Conservation (phyloP, 495 filamentous ascomycete genomes). For the Margaritispora aquatica region DNA sequence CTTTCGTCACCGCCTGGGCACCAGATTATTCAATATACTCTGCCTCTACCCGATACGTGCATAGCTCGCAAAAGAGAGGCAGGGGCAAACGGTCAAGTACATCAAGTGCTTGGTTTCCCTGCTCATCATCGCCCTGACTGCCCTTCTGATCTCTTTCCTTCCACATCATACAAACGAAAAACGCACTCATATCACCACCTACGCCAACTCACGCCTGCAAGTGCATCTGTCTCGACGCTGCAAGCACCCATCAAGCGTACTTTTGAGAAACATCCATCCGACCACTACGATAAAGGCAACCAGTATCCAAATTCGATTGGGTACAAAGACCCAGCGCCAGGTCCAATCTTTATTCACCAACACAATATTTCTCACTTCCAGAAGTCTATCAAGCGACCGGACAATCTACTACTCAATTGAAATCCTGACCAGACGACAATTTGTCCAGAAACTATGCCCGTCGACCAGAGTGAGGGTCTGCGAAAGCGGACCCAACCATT, state of each 20-base stretch:
- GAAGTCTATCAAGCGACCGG: too few species aligned
- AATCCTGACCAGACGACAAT: conserved; percentile 2
- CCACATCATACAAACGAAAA: not conserved
- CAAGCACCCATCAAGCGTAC: not conserved
- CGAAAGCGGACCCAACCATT: conserved; percentile 32
- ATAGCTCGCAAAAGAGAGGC: not conserved
- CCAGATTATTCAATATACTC: conserved; percentile 13
- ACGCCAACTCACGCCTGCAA: not conserved
- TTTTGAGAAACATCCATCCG: not conserved
- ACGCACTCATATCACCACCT: not conserved
- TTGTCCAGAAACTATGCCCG: conserved; percentile 13
- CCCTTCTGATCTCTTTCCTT: conserved; percentile 7
- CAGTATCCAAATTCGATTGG: too few species aligned
- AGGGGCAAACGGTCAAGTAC: conserved; percentile 18
- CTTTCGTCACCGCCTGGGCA: conserved; percentile 17
- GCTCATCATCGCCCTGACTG: not conserved
- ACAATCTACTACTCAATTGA: too few species aligned
- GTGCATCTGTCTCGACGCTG: too few species aligned
- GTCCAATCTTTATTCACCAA: not conserved
- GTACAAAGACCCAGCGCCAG: too few species aligned
- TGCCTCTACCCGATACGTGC: conserved; percentile 9
- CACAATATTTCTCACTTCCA: conserved; percentile 1
- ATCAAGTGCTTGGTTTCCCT: conserved; percentile 10
- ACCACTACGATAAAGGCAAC: not conserved
- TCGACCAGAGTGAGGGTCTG: conserved; percentile 10